Percentiles rank a stretch among this genome's conserved stretches.
Conservation (phyloP, 2,329 filamentous ascomycete genomes). For the Colletotrichum ledebouriae region DNA sequence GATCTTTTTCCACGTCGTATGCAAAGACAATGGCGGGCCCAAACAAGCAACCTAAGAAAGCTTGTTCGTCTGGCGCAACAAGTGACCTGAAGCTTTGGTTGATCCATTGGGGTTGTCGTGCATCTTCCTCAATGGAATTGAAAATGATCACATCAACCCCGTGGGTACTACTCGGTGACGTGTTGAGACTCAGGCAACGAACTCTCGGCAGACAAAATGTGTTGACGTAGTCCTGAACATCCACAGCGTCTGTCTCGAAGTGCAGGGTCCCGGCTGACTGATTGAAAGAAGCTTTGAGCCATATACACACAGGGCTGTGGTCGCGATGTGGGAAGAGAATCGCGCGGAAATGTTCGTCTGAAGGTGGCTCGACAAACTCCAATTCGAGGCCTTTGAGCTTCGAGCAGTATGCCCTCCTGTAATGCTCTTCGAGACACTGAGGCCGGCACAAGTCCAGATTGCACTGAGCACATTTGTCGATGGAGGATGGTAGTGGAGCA, state of each 20-base stretch:
- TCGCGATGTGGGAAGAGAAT: accelerated
- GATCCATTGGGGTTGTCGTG: background rate
- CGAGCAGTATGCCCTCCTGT: too few relatives aligned
- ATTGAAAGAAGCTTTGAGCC: background rate
- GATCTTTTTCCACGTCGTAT: too few relatives aligned
- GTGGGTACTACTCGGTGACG: background rate
- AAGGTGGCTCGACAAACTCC: background rate
- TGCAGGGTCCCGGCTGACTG: background rate
- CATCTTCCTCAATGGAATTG: background rate
- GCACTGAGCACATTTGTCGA: too few relatives aligned
- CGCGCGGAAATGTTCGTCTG: background rate
- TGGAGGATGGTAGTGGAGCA: too few relatives aligned
- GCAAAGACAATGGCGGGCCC: background rate
- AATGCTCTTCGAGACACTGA: too few relatives aligned
- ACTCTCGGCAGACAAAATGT: background rate
- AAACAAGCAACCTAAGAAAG: background rate
- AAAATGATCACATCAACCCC: background rate
- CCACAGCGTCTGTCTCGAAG: background rate
- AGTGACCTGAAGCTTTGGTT: background rate
- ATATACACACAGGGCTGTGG: background rate
- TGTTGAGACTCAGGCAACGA: accelerated
- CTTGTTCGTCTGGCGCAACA: background rate
- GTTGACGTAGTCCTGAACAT: background rate
- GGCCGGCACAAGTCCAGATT: too few relatives aligned
- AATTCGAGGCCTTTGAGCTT: too few relatives aligned